Evolutionary conservation across 106 monocot genomes (phyloP), one percentile per base, ranked within the genome.

Genomic region (Acorus gramineus): DNA sequence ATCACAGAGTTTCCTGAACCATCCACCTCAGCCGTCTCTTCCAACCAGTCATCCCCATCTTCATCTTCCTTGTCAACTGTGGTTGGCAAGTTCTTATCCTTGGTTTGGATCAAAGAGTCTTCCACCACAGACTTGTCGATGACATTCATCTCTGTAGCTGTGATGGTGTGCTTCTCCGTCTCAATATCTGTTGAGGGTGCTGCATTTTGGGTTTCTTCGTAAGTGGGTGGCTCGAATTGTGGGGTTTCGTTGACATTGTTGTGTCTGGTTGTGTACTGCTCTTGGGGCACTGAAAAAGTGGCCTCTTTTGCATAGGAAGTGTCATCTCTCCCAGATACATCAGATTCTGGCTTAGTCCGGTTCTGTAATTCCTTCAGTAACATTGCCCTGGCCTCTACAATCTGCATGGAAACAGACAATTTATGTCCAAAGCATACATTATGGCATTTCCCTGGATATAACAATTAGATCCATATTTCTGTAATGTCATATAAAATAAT

Each of bases 371-470:
- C 68, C 54, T 69, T 67, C 8, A 75, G n/a, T 50, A 75, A 56
- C 62, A 75, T 11, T 43, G 68, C 61, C 68, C 75, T 68, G 11
- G 75, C 68, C 51, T 75, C 75, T 55, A 69, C 68, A 55, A 74
- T 61, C 74, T 74, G 67, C 42, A 53, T 8, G 44, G 7, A 47
- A 56, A 47, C 9, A 4, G 60, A 51, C 10, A 69, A 4, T 50
- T 69, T 8, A 52, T n/a, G 8, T 2, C 5, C 44, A 42, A 9
- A 53, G 46, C 11, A 2, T 62, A 28, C 28, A 28, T 28, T 28
- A 28, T 28, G 28, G 28, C 28, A 28, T 28, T 28, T 28, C 28
- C 0, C 0, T 28, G 28, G 28, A 28, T 28, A 28, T 28, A 28
- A 28, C 28, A 28, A 28, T 28, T 28, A 28, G 28, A 28, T 28